Percentiles rank a stretch among this genome's conserved stretches.
Conservation (phyloP, 164 flowering plant genomes). For the Annona cherimola region DNA sequence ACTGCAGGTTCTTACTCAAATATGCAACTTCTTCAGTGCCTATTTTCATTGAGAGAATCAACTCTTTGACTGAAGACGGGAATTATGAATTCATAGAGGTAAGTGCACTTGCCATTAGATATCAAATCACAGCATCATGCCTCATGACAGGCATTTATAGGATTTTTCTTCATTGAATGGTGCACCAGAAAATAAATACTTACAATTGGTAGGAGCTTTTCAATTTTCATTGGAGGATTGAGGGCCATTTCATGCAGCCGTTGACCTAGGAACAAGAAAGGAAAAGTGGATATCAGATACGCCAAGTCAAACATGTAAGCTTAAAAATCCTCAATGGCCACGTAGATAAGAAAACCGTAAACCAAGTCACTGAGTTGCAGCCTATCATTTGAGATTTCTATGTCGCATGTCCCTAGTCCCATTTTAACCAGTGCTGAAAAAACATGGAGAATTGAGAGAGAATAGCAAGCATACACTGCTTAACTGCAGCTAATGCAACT, state of each 20-base stretch:
- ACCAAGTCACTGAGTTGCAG: not conserved
- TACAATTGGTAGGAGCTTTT: slow-evolving; percentile 54
- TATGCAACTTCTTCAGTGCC: no score
- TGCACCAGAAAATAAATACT: slow-evolving; percentile 22
- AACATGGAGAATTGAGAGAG: not conserved
- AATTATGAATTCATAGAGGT: no score
- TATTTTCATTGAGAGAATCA: no score
- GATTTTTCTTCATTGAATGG: not conserved
- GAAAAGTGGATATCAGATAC: not conserved
- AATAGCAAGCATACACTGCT: slow-evolving; percentile 55
- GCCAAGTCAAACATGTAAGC: not conserved
- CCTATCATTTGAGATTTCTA: not conserved
- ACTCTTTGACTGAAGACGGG: no score
- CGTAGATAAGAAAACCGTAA: not conserved
- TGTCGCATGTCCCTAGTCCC: not conserved
- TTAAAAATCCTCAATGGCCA: not conserved
- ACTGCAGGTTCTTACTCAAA: no score
- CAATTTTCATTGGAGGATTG: slow-evolving; percentile 59
- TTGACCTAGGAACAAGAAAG: slow-evolving; percentile 48
- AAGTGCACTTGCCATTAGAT: no score
- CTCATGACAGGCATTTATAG: not conserved
- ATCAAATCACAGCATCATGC: not conserved
- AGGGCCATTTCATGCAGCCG: slow-evolving; percentile 82
- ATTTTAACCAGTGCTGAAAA: not conserved
- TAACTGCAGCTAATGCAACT: slow-evolving; percentile 70